phyloP scores from a whole-genome alignment of 2,329 filamentous ascomycete genomes.

The Meredithiella fracta region DNA sequence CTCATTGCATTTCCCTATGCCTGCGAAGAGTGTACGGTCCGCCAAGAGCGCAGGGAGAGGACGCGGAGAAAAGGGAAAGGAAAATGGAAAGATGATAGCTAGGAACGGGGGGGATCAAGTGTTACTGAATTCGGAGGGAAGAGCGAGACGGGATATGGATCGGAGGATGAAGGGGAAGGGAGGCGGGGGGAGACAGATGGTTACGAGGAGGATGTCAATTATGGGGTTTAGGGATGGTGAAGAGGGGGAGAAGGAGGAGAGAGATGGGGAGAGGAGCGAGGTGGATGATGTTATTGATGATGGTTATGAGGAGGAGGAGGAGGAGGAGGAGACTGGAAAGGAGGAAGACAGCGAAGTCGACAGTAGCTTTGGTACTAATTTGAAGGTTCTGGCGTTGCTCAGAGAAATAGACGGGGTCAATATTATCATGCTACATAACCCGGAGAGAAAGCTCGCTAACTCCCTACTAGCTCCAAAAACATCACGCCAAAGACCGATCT shows the following conservation, averaged over 20 bases:
- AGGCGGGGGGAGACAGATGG: too few relatives aligned
- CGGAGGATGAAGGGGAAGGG: too few relatives aligned
- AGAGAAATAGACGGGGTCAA: not conserved
- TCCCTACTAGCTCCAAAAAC: not conserved
- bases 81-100: too few relatives aligned
- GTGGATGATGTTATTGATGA: not conserved
- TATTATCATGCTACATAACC: not conserved
- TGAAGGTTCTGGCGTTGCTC: not conserved
- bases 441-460: not conserved
- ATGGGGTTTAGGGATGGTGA: too few relatives aligned
- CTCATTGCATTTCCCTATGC: too few relatives aligned
- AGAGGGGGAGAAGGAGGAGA: not conserved
- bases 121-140: too few relatives aligned
- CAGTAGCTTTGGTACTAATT: not conserved
- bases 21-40: too few relatives aligned
- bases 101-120: too few relatives aligned
- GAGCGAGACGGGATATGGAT: too few relatives aligned
- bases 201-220: too few relatives aligned
- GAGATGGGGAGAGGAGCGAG: not conserved
- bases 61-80: too few relatives aligned
- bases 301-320: not conserved
- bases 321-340: not conserved
- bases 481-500: not conserved
- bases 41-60: too few relatives aligned
- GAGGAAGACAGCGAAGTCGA: not conserved